A percentile compares a stretch with the other conserved stretches of the same genome.
Evolutionary conservation across 495 filamentous ascomycete genomes (phyloP).

Genomic region (Trichoderma virens): DNA sequence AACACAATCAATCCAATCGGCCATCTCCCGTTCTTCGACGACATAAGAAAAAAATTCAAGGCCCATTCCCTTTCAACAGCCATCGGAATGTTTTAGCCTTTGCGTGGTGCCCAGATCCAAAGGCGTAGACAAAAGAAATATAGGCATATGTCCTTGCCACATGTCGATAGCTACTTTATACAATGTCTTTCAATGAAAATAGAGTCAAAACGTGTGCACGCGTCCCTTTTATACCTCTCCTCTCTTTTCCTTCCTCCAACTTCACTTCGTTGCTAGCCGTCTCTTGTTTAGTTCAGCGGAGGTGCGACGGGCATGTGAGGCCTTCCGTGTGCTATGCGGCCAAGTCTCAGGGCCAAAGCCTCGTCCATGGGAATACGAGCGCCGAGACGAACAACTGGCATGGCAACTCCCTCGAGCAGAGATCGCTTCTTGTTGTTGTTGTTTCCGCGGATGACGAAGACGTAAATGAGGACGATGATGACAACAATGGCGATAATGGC

Average conservation of each 20-base stretch:
- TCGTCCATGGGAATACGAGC: background rate
- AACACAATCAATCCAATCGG: constrained; percentile 2
- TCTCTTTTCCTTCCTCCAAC: background rate
- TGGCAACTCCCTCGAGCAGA: background rate
- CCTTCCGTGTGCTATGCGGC: background rate
- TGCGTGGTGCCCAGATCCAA: background rate
- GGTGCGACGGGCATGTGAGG: background rate
- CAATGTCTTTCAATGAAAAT: constrained; percentile 7
- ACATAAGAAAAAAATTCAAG: background rate
- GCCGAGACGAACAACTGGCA: background rate
- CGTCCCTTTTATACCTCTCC: constrained; percentile 12
- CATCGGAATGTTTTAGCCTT: background rate
- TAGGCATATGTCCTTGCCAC: background rate
- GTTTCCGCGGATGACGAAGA: constrained; percentile 23
- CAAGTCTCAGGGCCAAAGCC: background rate
- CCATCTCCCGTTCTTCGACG: background rate
- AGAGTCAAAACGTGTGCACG: constrained; percentile 19
- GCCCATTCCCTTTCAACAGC: background rate
- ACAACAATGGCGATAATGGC: constrained; percentile 44
- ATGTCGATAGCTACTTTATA: constrained; percentile 7
- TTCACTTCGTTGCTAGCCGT: background rate
- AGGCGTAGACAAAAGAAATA: constrained; percentile 6
- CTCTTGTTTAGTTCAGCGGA: background rate
- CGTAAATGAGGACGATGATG: constrained; percentile 39
- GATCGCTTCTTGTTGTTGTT: constrained; percentile 11